phyloP scores from a whole-genome alignment of 805 yeast species.

The Suhomyces canberraensis region DNA sequence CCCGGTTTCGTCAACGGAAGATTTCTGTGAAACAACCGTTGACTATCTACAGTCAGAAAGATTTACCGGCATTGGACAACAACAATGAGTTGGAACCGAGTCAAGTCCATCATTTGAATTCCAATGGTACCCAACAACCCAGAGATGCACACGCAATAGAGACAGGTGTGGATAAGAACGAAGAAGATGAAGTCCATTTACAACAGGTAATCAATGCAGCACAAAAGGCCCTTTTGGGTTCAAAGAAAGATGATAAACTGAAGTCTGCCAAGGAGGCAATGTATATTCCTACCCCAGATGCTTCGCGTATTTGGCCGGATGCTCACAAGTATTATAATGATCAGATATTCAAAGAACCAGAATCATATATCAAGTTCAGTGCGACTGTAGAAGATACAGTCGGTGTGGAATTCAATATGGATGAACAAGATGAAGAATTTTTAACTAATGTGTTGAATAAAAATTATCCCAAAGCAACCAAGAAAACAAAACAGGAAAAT shows the following conservation, averaged over 20 bases:
- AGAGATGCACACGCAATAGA: conserved; percentile 87
- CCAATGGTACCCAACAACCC: conserved; percentile 57
- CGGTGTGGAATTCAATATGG: conserved; percentile 85
- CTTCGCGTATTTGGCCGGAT: conserved; percentile 77
- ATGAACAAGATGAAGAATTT: conserved; percentile 79
- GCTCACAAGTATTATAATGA: conserved; percentile 69
- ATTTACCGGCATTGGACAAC: conserved; percentile 71
- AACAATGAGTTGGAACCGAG: conserved; percentile 40
- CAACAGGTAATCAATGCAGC: conserved; percentile 87
- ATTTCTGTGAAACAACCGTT: conserved; percentile 88
- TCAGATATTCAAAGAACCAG: conserved; percentile 61
- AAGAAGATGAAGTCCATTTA: conserved; percentile 94
- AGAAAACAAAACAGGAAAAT: conserved; percentile 11
- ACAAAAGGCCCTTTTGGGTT: conserved; percentile 52
- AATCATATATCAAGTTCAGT: conserved; percentile 78
- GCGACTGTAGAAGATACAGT: conserved; percentile 95
- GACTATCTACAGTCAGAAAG: conserved; percentile 71
- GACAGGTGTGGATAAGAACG: conserved; percentile 97
- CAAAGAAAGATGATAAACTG: conserved; percentile 26
- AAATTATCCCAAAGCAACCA: conserved; percentile 23
- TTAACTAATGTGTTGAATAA: conserved; percentile 42
- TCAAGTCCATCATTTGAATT: conserved; percentile 39
- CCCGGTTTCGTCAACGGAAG: conserved; percentile 90
- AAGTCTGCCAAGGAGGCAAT: conserved; percentile 29
- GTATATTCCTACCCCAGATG: conserved; percentile 96